Base-by-base conservation (phyloP, 441 rosid species). In the Euphorbia celastroides region DNA sequence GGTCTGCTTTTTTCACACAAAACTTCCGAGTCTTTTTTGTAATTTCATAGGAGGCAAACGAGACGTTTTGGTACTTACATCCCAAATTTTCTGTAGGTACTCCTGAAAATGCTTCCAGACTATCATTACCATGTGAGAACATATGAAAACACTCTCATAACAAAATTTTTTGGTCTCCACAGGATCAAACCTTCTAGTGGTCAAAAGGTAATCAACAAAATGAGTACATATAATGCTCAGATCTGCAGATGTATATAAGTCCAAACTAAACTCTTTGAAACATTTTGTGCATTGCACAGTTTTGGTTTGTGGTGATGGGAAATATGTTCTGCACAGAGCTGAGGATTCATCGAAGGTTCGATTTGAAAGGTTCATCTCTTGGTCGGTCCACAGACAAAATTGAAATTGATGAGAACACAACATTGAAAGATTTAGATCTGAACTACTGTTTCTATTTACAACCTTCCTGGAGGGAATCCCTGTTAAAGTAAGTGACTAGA, bases 271-370 rank as follows among this genome's bases (percentile, higher is more conserved):
- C 28, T 69, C 65, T 57, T 19, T 69, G 60, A 74, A 72, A 70
- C 72, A 31, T 75, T 72, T 72, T 31, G 51, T 79, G 67, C 57
- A 28, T 77, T 62, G 82, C 96, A n/a, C n/a, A 94, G 99, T 94
- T 94, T 76, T 90, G 97, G 44, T 94, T 91, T 76, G 99, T 94
- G 69, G 99, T 94, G 81, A 94, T 94, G 99, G 99, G 99, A 64
- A 94, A 94, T 71, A 87, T 94, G 99, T 91, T 94, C 92, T 94
- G 93, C 82, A 94, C 97, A 58, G 99, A 94, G 79, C 74, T 94
- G 65, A 86, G 97, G 81, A 91, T 94, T 68, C 99, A 94, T 67
- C 76, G 99, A 70, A 85, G 97, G 81, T 94, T 84, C 71, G 99
- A 94, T 81, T 83, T 94, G 78, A 94, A 94, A 79, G 99, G 99